Base-by-base conservation (phyloP, 306 rosid species). In the Cyclanthera cordifolia region DNA sequence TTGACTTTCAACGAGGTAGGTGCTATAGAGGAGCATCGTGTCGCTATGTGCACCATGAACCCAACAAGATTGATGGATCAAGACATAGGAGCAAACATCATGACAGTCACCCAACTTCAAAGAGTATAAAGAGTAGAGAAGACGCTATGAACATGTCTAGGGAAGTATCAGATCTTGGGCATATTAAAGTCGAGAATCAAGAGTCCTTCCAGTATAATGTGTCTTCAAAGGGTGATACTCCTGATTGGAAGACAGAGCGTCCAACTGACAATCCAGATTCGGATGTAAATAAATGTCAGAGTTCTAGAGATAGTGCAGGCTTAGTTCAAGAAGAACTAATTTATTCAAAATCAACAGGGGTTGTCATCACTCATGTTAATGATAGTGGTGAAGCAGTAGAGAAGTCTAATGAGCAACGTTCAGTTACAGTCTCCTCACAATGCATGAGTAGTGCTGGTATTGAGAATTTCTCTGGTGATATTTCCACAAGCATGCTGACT, bases 1-100 rank as follows among this genome's bases (percentile, higher is more conserved):
- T 84, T 25, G 82, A 83, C 80, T 93, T 89, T 79, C 75, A 65
- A 66, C 82, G 86, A 70, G 95, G 96, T 55, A 93, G 71, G 83
- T 93, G 99, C 81, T 57, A 72, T 49, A 87, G 96, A 14, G 99
- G 99, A 79, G 88, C 81, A 25, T 83, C 84, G 30, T 93, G 99
- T 74, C 82, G 87, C 73, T 93, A 82, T 74, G 27, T 69, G 75
- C 99, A 93, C 86, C 83, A 72, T 74, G 94, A 87, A 76, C 74
- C 81, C 71, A 84, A 73, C 28, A 85, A 64, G 83, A 87, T 56
- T 79, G 79, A 84, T 73, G 78, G 82, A 78, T 82, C 93, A 69
- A 86, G 87, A 83, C 74, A 72, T 37, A 80, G 78, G 79, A 80
- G 82, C 81, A 87, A 82, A 71, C 78, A 58, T 16, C 77, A 84